Evolutionary conservation across 257 asterid species (phyloP).

Genomic region (Ballota nigra): DNA sequence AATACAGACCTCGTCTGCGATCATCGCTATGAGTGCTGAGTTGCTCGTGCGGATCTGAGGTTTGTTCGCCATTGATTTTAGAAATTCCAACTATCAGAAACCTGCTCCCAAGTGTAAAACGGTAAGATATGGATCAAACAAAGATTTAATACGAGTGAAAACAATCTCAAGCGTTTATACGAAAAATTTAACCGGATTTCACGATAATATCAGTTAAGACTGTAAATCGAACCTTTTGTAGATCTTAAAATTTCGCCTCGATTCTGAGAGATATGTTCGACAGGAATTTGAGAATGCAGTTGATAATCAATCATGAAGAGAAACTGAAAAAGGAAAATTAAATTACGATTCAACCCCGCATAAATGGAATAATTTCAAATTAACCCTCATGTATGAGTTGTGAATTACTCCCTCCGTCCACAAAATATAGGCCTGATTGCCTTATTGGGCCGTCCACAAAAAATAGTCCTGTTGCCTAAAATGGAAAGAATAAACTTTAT

Average conservation of each 20-base stretch:
- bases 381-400: neutral
- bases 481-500: too few species aligned
- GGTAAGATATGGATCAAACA: slow-evolving; percentile 1
- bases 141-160: neutral
- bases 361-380: neutral
- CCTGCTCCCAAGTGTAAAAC: slow-evolving; percentile 20
- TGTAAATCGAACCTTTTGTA: neutral
- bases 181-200: neutral
- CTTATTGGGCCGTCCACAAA: too few species aligned
- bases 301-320: neutral
- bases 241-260: slow-evolving; percentile 7
- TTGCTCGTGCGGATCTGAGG: slow-evolving; percentile 71
- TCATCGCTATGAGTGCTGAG: slow-evolving; percentile 94
- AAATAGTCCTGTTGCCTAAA: too few species aligned
- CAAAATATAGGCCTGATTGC: too few species aligned
- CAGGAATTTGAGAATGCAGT: neutral
- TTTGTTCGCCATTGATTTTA: slow-evolving; percentile 67
- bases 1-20: slow-evolving; percentile 74
- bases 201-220: neutral
- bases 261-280: slow-evolving; percentile 15
- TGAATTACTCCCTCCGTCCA: too few species aligned
- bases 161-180: neutral
- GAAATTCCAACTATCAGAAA: neutral
- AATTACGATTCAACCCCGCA: neutral
- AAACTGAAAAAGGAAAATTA: neutral